Evolutionary conservation across 2,329 filamentous ascomycete genomes (phyloP), one percentile per base, ranked within the genome.

Genomic region (Knufia fluminis): DNA sequence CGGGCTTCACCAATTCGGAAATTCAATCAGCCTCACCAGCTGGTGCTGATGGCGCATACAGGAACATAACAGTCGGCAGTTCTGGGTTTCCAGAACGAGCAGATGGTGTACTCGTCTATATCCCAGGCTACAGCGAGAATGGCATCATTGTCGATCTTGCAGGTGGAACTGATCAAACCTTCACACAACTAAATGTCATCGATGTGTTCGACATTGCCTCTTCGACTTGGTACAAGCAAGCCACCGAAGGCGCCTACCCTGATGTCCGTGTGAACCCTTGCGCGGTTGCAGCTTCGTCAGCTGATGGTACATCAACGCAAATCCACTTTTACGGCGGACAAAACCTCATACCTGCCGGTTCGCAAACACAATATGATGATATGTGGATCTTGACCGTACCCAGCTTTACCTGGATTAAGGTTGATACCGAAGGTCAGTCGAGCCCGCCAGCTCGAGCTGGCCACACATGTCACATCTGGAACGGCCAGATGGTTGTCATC

Each of bases 301-400:
- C 83, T 4, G 83, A 86, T 60, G 84, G 83, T 7, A 83, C 80
- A 16, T 85, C 80, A 23, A 86, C 86, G 61, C 85, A 89, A 60
- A 75, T 90, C 39, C 87, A 89, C 66, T 76, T 89, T 68, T 89
- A 84, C 60, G 85, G 83, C 10, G 85, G 85, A 0, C 85, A 89
- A 61, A 85, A 85, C 55, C 70, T 89, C 1, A 72, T 78, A 22
- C 83, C 85, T 1, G 76, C 73, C 52, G 80, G 67, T 14, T 60
- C 70, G 7, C 77, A 80, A 57, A 73, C 63, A 1, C 75, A 80
- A 55, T 90, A 84, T 60, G 76, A 80, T 22, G 83, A 89, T 59
- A 79, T 85, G 70, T 92, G 85, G 85, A 82, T 89, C 19, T 70
- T 92, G 10, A 86, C 85, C 0, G 68, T 94, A 4, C 87, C 87